Evolutionary conservation across 177 flowering plant species (phyloP).

Genomic region (Vitis hybrid): DNA sequence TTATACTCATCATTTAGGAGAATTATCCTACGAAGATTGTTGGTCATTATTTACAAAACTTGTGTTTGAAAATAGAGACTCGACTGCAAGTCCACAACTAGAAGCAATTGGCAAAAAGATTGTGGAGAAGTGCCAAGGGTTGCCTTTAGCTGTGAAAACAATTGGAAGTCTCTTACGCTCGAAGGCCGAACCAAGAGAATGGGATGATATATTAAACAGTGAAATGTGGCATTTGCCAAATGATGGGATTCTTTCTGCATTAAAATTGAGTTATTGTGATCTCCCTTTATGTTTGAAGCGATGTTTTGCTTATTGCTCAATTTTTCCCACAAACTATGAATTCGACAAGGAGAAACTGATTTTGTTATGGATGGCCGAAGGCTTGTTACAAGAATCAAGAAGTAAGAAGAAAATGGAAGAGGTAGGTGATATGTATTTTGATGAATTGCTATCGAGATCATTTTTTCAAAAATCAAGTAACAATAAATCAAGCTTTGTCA

Average conservation of each 20-base stretch:
- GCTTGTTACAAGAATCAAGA: not conserved
- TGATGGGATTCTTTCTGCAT: not conserved
- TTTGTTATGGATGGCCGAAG: not conserved
- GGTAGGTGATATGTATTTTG: not conserved
- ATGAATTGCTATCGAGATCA: not conserved
- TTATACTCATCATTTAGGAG: not conserved
- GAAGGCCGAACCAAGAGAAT: not conserved
- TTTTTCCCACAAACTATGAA: not conserved
- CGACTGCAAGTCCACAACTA: no score
- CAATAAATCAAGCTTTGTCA: no score
- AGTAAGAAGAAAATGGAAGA: not conserved
- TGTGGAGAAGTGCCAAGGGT: not conserved
- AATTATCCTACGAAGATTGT: not conserved
- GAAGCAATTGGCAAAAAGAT: not conserved
- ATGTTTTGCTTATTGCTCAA: no score
- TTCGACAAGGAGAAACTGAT: not conserved
- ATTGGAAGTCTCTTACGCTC: not conserved
- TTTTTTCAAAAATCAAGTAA: not conserved
- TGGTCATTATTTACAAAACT: not conserved
- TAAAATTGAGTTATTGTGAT: not conserved
- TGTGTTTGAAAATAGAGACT: no score
- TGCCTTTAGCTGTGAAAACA: slow-evolving; percentile 1
- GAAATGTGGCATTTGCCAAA: not conserved
- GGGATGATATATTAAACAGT: not conserved
- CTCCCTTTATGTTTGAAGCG: not conserved